Conservation (phyloP, 176 grass and related monocot genomes). For the Bothriochloa decipiens region DNA sequence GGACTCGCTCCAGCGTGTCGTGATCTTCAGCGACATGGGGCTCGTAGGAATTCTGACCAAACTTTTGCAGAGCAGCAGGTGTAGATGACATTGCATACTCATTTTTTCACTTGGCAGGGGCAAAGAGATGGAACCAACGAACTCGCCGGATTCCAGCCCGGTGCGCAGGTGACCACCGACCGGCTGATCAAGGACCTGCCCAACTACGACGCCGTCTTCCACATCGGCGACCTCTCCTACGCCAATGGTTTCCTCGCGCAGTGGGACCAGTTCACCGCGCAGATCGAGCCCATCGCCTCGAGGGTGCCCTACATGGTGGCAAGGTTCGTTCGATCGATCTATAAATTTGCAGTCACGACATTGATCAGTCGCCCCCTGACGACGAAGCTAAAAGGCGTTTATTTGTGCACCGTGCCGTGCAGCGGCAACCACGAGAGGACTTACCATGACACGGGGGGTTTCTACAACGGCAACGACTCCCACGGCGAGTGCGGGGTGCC, state of each 20-base stretch:
- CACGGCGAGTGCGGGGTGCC: constrained; percentile 85
- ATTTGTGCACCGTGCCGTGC: too few relatives aligned
- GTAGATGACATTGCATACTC: not conserved
- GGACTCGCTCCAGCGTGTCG: constrained; percentile 68
- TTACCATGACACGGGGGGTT: constrained; percentile 63
- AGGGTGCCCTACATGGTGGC: constrained; percentile 47
- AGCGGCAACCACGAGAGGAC: constrained; percentile 90
- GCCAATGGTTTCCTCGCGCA: constrained; percentile 77
- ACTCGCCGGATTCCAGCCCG: constrained; percentile 67
- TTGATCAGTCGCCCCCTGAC: too few relatives aligned
- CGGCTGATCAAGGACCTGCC: constrained; percentile 64
- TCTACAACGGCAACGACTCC: constrained; percentile 76
- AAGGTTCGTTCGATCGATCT: constrained; percentile 44
- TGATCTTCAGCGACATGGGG: constrained; percentile 92
- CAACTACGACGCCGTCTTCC: constrained; percentile 80
- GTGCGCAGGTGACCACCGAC: constrained; percentile 60
- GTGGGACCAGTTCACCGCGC: constrained; percentile 90
- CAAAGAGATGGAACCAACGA: constrained; percentile 67
- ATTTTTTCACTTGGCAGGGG: constrained; percentile 30
- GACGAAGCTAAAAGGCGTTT: too few relatives aligned
- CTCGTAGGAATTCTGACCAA: not conserved
- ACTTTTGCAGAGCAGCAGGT: not conserved
- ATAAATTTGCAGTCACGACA: too few relatives aligned
- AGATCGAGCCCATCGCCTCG: constrained; percentile 70
- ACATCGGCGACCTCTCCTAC: constrained; percentile 84